Base-by-base conservation (phyloP, 441 rosid species). In the Euphorbia corollata region DNA sequence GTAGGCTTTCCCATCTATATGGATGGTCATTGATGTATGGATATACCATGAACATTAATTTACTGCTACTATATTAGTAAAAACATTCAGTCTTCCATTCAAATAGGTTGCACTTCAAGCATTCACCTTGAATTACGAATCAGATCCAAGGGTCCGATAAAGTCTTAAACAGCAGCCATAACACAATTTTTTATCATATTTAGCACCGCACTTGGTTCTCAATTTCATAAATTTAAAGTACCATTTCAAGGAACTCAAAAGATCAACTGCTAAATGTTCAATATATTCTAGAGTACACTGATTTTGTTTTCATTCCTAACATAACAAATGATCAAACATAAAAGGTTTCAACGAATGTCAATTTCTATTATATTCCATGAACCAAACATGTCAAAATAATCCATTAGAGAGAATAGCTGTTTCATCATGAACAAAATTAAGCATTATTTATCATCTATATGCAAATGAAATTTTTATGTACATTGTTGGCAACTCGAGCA, bases 301-400 rank as follows among this genome's bases (percentile, higher is more conserved):
- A n/a, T n/a, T 63, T 39, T 39, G 27, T 54, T 65, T 47, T 50
- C 64, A 63, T 78, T 61, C 74, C 67, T 68, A 72, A 63, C 74
- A 74, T 39, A 68, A 32, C 16, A 51, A 55, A 63, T 63, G 60
- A 47, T 36, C 32, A 62, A 68, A 15, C 41, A 47, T 10, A 47
- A 47, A 13, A 47, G 13, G 5, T 16, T 47, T 13, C 4, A 12
- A 16, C 3, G 9, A 65, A 67, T 68, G 57, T 68, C 75, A 68
- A 27, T 27, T 27, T 27, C 4, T 27, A 27, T 1, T 27, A 27
- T 4, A 27, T 27, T 27, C 32, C 32, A 27, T n/a, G n/a, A n/a
- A n/a, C 32, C 32, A 27, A 27, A 27, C 32, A 27, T 27, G 32
- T 27, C 32, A 27, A 27, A 1, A 27, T 27, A 27, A 4, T 27